phyloP scores from a whole-genome alignment of 2,329 filamentous ascomycete genomes.

The Fusarium phyllophilum region DNA sequence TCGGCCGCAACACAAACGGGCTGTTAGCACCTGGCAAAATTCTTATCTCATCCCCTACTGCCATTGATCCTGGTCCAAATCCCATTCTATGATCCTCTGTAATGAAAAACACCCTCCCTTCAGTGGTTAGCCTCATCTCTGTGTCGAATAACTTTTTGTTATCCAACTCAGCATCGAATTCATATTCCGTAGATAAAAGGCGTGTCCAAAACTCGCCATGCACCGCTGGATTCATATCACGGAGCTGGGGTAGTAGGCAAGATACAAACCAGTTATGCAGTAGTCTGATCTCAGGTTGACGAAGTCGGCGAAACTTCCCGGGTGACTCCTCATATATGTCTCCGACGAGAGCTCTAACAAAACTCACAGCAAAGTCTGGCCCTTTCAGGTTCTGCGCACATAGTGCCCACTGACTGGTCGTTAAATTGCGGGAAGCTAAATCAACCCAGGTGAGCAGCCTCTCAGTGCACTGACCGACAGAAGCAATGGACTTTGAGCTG shows the following conservation, averaged over 20 bases:
- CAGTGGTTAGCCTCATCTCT: neutral
- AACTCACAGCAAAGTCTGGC: neutral
- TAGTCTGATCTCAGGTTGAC: neutral
- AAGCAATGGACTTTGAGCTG: neutral
- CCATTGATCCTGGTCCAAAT: neutral
- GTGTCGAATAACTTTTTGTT: neutral
- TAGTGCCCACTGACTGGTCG: neutral
- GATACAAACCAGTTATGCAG: neutral
- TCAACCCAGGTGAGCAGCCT: neutral
- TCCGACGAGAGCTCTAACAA: neutral
- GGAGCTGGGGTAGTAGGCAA: neutral
- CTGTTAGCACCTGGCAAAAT: neutral
- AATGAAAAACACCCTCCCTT: neutral
- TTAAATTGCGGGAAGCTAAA: neutral
- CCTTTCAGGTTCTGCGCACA: neutral
- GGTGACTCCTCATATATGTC: neutral
- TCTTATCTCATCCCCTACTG: neutral
- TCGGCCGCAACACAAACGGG: neutral
- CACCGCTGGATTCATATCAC: neutral
- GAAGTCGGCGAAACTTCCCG: neutral
- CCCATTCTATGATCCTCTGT: neutral
- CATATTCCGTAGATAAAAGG: accelerated
- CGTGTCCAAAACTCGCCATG: neutral
- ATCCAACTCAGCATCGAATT: neutral
- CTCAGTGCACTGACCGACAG: neutral